These are phyloP conservation scores for Puccinia brachypodii DNA, from an alignment of 1,284 basidiomycete species.

Conservation along the genomic window DNA sequence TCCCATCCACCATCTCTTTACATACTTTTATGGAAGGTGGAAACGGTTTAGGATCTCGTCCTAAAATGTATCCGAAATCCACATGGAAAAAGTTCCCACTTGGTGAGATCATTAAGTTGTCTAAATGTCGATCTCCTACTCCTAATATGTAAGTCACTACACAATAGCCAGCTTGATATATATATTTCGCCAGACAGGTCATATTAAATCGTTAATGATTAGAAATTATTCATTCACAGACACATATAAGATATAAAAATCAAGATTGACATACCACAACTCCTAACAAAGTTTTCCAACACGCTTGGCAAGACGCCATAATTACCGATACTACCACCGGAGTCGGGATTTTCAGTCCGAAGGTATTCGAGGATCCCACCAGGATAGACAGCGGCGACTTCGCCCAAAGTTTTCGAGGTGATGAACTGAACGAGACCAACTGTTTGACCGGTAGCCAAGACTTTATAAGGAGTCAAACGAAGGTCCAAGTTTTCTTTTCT, in stretches of 20 bases:
- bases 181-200: too few species aligned
- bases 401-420: constrained; percentile 88
- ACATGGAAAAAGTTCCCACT: constrained; percentile 73
- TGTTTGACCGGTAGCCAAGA: constrained; percentile 83
- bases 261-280: constrained; percentile 81
- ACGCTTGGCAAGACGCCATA: constrained; percentile 88
- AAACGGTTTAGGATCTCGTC: constrained; percentile 95
- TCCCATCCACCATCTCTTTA: constrained; percentile 99
- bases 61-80: constrained; percentile 98
- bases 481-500: constrained; percentile 94
- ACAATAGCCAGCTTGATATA: constrained; percentile 94
- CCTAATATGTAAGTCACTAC: constrained; percentile 96
- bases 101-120: constrained; percentile 88
- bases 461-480: constrained; percentile 86
- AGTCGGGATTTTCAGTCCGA: constrained; percentile 79
- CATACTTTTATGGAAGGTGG: constrained; percentile 98
- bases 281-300: constrained; percentile 92
- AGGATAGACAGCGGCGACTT: constrained; percentile 80
- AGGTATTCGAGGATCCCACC: constrained; percentile 89
- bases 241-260: neutral
- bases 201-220: neutral
- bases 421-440: constrained; percentile 98
- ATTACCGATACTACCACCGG: constrained; percentile 78
- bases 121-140: constrained; percentile 94
- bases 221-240: constrained; percentile 27